A percentile compares a stretch with the other conserved stretches of the same genome.
These are phyloP conservation scores for Apiospora rasikravindrae DNA, from an alignment of 2,329 filamentous ascomycete genomes.

Conservation along the genomic window DNA sequence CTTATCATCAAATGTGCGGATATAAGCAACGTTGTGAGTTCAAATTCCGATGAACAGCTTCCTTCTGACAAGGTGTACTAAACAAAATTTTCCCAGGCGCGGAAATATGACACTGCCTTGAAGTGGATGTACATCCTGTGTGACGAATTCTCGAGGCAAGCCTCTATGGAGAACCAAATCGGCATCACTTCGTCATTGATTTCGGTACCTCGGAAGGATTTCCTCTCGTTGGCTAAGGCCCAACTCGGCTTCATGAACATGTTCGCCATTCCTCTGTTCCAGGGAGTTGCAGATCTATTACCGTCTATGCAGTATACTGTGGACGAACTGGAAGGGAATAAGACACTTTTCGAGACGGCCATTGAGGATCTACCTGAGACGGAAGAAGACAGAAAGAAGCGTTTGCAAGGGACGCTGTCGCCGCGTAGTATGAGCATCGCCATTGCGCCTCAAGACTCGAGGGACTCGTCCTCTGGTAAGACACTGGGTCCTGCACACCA, in stretches of 20 bases:
- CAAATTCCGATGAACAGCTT: not conserved
- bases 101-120: constrained; percentile 80
- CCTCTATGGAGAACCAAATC: constrained; percentile 87
- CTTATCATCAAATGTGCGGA: constrained; percentile 97
- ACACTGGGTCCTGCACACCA: constrained; percentile 22
- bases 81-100: constrained; percentile 61
- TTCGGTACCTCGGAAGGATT: constrained; percentile 81
- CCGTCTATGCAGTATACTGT: constrained; percentile 85
- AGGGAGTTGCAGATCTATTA: constrained; percentile 83
- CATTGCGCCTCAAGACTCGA: constrained; percentile 32
- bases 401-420: constrained; percentile 47
- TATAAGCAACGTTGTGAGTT: constrained; percentile 93
- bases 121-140: constrained; percentile 95
- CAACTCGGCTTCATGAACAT: constrained; percentile 97
- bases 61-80: not conserved
- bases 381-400: constrained; percentile 43
- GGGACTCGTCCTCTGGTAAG: constrained; percentile 27
- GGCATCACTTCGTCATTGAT: constrained; percentile 88
- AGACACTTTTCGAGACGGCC: constrained; percentile 71
- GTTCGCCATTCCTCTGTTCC: constrained; percentile 91
- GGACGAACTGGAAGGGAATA: constrained; percentile 80
- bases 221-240: constrained; percentile 80
- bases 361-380: constrained; percentile 67
- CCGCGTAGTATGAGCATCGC: constrained; percentile 52
- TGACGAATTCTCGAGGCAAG: constrained; percentile 92